Evolutionary conservation across 2,329 filamentous ascomycete genomes (phyloP).

Genomic region (Colletotrichum lini): DNA sequence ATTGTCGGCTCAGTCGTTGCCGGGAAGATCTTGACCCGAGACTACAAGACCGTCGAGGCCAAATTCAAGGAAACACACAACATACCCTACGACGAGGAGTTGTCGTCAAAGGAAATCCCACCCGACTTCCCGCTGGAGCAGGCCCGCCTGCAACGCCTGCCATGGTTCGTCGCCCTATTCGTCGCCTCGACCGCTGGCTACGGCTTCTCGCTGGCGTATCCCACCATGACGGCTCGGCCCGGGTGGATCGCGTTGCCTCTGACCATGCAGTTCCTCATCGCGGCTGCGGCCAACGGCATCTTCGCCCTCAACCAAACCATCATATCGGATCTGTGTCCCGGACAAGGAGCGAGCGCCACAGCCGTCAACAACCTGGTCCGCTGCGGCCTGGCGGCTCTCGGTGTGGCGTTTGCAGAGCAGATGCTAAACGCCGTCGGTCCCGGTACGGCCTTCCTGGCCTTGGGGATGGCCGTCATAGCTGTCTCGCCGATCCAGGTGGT

Average conservation of each 20-base stretch:
- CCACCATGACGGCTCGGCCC: constrained; percentile 29
- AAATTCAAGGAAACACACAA: constrained; percentile 46
- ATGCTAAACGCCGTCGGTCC: constrained; percentile 37
- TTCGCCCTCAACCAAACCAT: constrained; percentile 54
- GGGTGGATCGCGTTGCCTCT: constrained; percentile 49
- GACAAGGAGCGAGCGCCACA: constrained; percentile 50
- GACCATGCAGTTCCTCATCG: constrained; percentile 53
- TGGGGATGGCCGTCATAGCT: constrained; percentile 30
- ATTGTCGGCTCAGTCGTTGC: constrained; percentile 58
- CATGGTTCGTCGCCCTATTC: constrained; percentile 51
- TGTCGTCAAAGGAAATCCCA: constrained; percentile 47
- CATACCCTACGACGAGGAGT: constrained; percentile 45
- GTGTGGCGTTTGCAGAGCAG: constrained; percentile 32
- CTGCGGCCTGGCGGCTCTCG: constrained; percentile 34
- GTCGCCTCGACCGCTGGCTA: constrained; percentile 55
- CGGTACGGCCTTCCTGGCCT: constrained; percentile 25
- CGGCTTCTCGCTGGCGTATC: constrained; percentile 50
- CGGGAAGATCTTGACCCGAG: constrained; percentile 58
- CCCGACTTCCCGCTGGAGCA: constrained; percentile 60
- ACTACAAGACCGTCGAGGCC: constrained; percentile 42
- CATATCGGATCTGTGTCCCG: constrained; percentile 52
- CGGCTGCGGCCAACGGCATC: constrained; percentile 53
- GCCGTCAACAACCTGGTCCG: constrained; percentile 52
- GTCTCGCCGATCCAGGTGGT: constrained; percentile 37
- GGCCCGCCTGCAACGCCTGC: constrained; percentile 55